phyloP scores from a whole-genome alignment of 495 filamentous ascomycete genomes.

The Pyrenula aspistea region DNA sequence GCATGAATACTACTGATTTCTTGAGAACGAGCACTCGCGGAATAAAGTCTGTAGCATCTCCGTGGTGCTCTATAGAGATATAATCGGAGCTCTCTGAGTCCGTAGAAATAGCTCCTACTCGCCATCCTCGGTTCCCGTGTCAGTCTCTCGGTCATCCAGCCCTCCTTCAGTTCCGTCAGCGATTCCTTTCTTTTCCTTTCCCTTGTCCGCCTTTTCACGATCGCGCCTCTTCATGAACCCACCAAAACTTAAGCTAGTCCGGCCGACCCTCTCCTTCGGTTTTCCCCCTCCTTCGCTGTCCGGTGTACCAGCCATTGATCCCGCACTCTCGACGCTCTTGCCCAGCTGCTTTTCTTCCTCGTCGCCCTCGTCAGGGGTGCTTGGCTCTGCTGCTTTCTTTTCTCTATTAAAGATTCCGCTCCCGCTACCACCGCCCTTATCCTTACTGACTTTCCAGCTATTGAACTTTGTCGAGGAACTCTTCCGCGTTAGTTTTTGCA shows the following conservation, averaged over 20 bases:
- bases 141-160: constrained; percentile 19
- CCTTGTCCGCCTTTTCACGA: constrained; percentile 4
- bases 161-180: neutral
- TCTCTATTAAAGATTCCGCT: constrained; percentile 49
- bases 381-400: constrained; percentile 24
- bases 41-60: no score
- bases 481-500: constrained; percentile 66
- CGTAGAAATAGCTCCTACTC: no score
- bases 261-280: constrained; percentile 28
- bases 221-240: constrained; percentile 21
- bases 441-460: constrained; percentile 40
- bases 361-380: constrained; percentile 34
- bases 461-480: constrained; percentile 72
- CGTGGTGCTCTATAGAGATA: no score
- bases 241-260: constrained; percentile 34
- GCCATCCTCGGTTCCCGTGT: constrained; percentile 34
- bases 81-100: no score
- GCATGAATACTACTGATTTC: no score
- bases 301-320: constrained; percentile 10
- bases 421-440: constrained; percentile 28
- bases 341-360: constrained; percentile 38
- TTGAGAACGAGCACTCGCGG: no score
- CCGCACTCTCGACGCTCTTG: constrained; percentile 31
- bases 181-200: constrained; percentile 1
- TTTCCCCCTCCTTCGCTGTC: constrained; percentile 32